A percentile compares a stretch with the other conserved stretches of the same genome.
Conservation (phyloP, 2,329 filamentous ascomycete species). For the Fonsecaea multimorphosa region DNA sequence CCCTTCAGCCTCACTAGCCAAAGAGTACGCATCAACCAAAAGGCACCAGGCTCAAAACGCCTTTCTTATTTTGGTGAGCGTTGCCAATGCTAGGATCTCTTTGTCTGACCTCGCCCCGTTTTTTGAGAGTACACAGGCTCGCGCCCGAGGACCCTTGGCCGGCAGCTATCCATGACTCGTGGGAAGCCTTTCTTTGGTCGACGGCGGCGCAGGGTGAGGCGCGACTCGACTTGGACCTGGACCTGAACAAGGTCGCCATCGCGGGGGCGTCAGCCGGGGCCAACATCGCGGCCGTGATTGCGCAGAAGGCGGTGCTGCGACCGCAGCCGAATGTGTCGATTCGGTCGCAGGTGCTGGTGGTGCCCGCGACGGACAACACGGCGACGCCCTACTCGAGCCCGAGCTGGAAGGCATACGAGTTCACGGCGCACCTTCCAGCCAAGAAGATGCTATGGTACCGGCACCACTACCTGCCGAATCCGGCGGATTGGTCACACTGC, state of each 20-base stretch:
- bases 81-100: not conserved
- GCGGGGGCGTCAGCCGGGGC: conserved; percentile 61
- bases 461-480: conserved; percentile 61
- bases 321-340: conserved; percentile 23
- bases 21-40: too few relatives aligned
- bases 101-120: conserved; percentile 14
- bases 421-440: conserved; percentile 60
- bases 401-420: conserved; percentile 60
- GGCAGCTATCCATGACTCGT: conserved; percentile 63
- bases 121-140: conserved; percentile 48
- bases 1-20: not conserved
- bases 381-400: conserved; percentile 53
- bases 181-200: conserved; percentile 61
- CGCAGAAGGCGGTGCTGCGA: conserved; percentile 55
- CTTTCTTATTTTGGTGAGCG: not conserved
- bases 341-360: conserved; percentile 59
- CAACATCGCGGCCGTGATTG: conserved; percentile 60
- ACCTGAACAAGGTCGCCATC: conserved; percentile 52
- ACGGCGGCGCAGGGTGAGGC: conserved; percentile 27
- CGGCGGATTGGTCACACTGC: conserved; percentile 54
- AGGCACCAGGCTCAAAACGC: too few relatives aligned
- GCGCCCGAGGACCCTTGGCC: conserved; percentile 64
- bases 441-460: conserved; percentile 67
- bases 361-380: conserved; percentile 66
- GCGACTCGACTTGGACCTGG: conserved; percentile 50